Conservation (phyloP, 345 rosid genomes). For the Bruguiera gymnorhiza region DNA sequence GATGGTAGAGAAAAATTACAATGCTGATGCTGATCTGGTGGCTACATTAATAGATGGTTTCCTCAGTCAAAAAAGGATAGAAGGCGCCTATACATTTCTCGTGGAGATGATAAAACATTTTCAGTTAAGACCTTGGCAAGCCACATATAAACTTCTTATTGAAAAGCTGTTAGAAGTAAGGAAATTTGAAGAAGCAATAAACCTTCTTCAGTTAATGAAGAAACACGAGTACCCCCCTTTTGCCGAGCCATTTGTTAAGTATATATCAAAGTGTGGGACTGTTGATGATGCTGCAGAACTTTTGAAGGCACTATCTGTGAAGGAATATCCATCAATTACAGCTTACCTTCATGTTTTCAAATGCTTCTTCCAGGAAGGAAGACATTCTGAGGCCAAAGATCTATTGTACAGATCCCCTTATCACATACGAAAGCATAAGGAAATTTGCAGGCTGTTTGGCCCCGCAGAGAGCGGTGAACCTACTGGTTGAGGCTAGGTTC, state of each 20-base stretch:
- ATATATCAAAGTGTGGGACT: constrained; percentile 69
- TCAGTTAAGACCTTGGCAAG: constrained; percentile 73
- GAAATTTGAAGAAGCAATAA: constrained; percentile 69
- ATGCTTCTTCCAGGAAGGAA: constrained; percentile 68
- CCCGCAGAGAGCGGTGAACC: constrained; percentile 25
- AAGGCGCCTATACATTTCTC: constrained; percentile 61
- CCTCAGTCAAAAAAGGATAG: constrained; percentile 47
- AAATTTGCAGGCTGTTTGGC: constrained; percentile 60
- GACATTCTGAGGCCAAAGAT: constrained; percentile 76
- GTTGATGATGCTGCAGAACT: constrained; percentile 61
- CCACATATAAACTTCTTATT: constrained; percentile 63
- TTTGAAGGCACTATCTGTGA: constrained; percentile 57
- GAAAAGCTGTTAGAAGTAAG: constrained; percentile 60
- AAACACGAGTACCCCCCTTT: constrained; percentile 53
- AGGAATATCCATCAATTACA: constrained; percentile 52
- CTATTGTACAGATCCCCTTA: constrained; percentile 65
- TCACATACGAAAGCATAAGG: constrained; percentile 63
- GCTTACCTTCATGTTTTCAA: constrained; percentile 52
- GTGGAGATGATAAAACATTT: constrained; percentile 50
- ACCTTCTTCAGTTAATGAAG: constrained; percentile 70
- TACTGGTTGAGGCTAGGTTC: constrained; percentile 1
- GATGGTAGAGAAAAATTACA: constrained; percentile 52
- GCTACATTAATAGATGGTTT: constrained; percentile 67
- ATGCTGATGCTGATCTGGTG: constrained; percentile 62
- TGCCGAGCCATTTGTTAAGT: constrained; percentile 56